A percentile compares a stretch with the other conserved stretches of the same genome.
These are phyloP conservation scores for Acanthamoeba healyi DNA, from an alignment of 208 protist genomes.

Conservation along the genomic window DNA sequence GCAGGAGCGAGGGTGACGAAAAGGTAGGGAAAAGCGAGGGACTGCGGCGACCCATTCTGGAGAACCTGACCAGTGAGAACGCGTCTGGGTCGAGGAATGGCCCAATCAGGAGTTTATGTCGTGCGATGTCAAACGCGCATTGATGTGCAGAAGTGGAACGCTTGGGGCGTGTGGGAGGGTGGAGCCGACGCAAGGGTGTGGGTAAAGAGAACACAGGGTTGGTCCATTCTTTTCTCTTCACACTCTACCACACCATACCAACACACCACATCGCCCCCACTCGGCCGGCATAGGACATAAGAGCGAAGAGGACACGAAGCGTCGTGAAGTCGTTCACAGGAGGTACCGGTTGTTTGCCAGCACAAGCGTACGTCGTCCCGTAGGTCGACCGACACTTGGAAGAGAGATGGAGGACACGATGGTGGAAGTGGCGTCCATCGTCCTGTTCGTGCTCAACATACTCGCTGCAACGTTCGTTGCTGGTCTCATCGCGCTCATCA, in stretches of 20 bases:
- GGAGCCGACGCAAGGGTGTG: too few species aligned
- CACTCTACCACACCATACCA: too few species aligned
- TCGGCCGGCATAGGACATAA: too few species aligned
- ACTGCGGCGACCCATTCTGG: not conserved
- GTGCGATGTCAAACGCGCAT: not conserved
- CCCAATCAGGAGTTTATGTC: not conserved
- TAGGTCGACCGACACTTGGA: too few species aligned
- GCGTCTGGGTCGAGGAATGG: not conserved
- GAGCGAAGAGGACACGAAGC: too few species aligned
- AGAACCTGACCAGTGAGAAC: not conserved
- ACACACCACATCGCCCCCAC: too few species aligned
- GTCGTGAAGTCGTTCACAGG: too few species aligned
- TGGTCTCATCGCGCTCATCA: not conserved
- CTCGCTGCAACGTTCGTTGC: not conserved
- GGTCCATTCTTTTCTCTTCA: too few species aligned
- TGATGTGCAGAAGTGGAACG: constrained; percentile 7
- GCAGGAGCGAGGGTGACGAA: not conserved
- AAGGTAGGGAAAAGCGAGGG: not conserved
- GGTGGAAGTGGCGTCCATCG: not conserved
- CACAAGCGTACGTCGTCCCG: too few species aligned
- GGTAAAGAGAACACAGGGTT: too few species aligned
- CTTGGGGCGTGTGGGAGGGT: too few species aligned
- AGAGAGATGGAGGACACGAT: not conserved
- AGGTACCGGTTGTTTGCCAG: too few species aligned
- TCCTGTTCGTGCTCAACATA: not conserved